Evolutionary conservation across 2,329 filamentous ascomycete genomes (phyloP), one percentile per base, ranked within the genome.

Genomic region (Alternaria gansuensis): DNA sequence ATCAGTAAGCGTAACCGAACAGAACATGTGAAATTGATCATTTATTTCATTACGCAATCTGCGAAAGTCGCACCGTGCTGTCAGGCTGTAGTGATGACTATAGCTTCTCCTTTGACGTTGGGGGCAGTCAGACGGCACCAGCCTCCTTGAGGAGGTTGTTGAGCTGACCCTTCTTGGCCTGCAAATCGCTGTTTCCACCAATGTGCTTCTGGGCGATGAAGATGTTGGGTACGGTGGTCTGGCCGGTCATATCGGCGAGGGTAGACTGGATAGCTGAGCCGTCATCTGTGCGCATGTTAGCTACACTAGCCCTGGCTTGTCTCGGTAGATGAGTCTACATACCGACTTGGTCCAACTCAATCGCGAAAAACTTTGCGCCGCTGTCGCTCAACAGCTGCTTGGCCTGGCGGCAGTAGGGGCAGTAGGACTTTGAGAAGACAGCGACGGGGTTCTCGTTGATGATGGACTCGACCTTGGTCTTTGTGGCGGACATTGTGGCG

Each of bases 391-490:
- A 83, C 50, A 92, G 84, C 57, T 83, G 74, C 88, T 98, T 98
- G 69, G 90, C 88, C 60, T 88, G 84, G 58, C 81, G 84, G 85
- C 94, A 98, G 86, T 96, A 96, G 11, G 93, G 93, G 86, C 95
- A 99, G 83, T 92, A 97, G 14, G 90, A 92, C 84, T 99, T 99
- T 81, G 90, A 93, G 86, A 99, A 99, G 77, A 99, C 91, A 72
- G 95, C 89, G 79, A 97, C 93, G 72, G 87, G 82, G 82, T 97
- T 95, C 75, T 93, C 88, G 80, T 95, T 87, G 79, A 98, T 97
- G 82, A 97, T 88, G 74, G 83, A 79, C 80, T 97, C 88, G 62
- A 91, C 91, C 81, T 96, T 96, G 65, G 86, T 84, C 82, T 91
- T 92, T 75, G 92, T 91, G 77, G 90, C 87, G 75, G 91, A 88